Evolutionary conservation across 306 rosid species (phyloP), one percentile per base, ranked within the genome.

Genomic region (Trifolium subterraneum): DNA sequence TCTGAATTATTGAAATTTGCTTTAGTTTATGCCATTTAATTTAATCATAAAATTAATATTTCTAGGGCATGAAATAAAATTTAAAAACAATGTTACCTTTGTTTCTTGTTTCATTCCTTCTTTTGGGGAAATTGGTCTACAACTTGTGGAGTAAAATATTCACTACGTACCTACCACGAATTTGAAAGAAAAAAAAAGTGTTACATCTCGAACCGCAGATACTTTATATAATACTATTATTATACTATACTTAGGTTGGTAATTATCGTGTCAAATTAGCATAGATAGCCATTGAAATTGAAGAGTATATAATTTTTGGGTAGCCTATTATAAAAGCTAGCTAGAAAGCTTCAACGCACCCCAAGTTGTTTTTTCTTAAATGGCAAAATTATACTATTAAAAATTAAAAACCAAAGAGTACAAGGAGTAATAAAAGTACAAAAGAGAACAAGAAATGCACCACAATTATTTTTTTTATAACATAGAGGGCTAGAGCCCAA

Each of bases 121-220:
- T 78, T 82, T 73, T 10, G 2, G 59, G 71, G 66, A 64, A 52
- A 45, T 18, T 22, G 45, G 83, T 69, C 72, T 62, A 47, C 39
- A 64, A 68, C 45, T 71, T 64, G 66, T 66, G 67, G 56, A 76
- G 62, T 70, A 80, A 45, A 80, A 80, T 80, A 79, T 72, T 64
- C 48, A 77, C 69, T 66, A 83, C 88, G 87, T 71, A 83, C 88
- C 88, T 71, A 85, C 86, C 82, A 80, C 75, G 84, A 79, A 52
- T 58, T 25, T 38, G 77, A 60, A 73, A 58, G 38, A 1, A 25
- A 59, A 27, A 29, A 82, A 70, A 81, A 80, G 19, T 70, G 78
- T 75, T 58, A 80, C 67, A 68, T 8, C 75, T 81, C 74, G 80
- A 50, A 74, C 31, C 54, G 36, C 45, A 42, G 0, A 29, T 59